Base-by-base conservation (phyloP, 176 grass and related monocot genomes). In the Calamus simplicifolius region DNA sequence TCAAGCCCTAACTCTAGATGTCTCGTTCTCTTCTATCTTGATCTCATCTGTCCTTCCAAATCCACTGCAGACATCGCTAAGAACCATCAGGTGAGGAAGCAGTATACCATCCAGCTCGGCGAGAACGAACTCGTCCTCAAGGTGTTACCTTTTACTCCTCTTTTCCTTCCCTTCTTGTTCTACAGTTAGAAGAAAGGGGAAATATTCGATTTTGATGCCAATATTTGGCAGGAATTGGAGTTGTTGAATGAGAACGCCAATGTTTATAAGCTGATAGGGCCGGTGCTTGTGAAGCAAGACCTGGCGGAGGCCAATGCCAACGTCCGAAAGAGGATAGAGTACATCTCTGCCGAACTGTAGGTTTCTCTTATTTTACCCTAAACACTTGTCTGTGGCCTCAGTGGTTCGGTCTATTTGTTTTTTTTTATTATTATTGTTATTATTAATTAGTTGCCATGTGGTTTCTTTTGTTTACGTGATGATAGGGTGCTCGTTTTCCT, bases 101-200 rank as follows among this genome's bases (percentile, higher is more conserved):
- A 98, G 79, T 98, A 89, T 88, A 98, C 88, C 30, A 92, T 98
- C 73, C 88, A 98, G 81, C 81, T 93, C 55, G 88, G 88, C 19
- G 94, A 98, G 81, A 98, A 93, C 65, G 94, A 98, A 69, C 85
- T 98, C 70, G 94, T 98, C 68, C 94, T 93, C 64, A 98, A 92
- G 87, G 93, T 77, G 51, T 48, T 15, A 27, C 57, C 26, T 6
- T 8, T 50, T 0, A 31, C 48, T 23, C 5, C 13, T 43, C 35
- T 43, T 12, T 13, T 43, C 35, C 13, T 35, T 43, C 2, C 21
- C 21, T 23, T 23, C 21, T 23, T 23, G 21, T 23, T 23, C 21
- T 23, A 23, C 21, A 23, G 21, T 23, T 23, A 23, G 21, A 23
- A 23, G 21, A 23, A 23, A 23, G 21, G 21, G 21, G 21, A 0